phyloP scores from a whole-genome alignment of 345 rosid genomes.

The Syzygium aromaticum region DNA sequence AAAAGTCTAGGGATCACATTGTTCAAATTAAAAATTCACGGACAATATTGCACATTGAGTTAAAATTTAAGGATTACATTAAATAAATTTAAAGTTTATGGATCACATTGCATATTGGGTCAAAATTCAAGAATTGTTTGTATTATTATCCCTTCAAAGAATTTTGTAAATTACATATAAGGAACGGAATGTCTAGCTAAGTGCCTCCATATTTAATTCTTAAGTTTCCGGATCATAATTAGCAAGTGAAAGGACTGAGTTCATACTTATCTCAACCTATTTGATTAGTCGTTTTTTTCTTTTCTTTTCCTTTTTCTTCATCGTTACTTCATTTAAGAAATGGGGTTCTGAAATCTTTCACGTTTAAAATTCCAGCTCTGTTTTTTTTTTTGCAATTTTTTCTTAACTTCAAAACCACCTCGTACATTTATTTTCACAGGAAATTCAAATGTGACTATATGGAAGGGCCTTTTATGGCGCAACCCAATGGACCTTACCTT shows the following conservation, averaged over 20 bases:
- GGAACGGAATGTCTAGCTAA: rapidly evolving
- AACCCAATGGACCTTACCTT: neutral
- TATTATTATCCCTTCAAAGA: too few species aligned
- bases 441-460: neutral
- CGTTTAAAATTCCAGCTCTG: neutral
- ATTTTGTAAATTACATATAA: neutral
- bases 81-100: too few species aligned
- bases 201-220: neutral
- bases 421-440: too few species aligned
- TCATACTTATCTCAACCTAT: neutral
- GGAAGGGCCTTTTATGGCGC: neutral
- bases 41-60: too few species aligned
- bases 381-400: neutral
- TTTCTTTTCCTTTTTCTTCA: neutral
- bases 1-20: too few species aligned
- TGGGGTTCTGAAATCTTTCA: neutral
- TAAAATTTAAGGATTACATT: too few species aligned
- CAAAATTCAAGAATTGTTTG: too few species aligned
- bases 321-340: neutral
- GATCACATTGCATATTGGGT: too few species aligned
- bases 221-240: neutral
- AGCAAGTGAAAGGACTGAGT: neutral
- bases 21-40: too few species aligned
- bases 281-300: neutral
- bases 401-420: neutral